phyloP scores from a whole-genome alignment of 202 grass and related monocot species.

The Eragrostis tef region DNA sequence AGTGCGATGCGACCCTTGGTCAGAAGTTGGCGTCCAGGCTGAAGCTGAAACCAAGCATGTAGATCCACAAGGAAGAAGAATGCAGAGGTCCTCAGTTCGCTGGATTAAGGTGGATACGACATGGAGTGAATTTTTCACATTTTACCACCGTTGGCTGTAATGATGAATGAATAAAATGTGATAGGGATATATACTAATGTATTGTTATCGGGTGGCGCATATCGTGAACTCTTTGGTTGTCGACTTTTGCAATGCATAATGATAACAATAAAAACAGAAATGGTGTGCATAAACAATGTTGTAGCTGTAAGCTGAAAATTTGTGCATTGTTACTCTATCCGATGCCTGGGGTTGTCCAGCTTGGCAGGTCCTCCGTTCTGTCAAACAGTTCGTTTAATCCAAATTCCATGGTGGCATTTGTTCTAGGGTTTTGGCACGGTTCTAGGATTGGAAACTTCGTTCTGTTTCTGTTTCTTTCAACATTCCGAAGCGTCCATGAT shows the following conservation, averaged over 20 bases:
- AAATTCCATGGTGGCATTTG: too few species aligned
- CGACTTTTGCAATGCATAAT: neutral
- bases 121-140: constrained; percentile 9
- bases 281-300: neutral
- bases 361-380: too few species aligned
- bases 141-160: neutral
- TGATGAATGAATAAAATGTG: constrained; percentile 13
- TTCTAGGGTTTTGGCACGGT: constrained; percentile 10
- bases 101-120: neutral
- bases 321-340: too few species aligned
- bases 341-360: too few species aligned
- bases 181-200: neutral
- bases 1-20: constrained; percentile 71
- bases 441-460: neutral
- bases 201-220: neutral
- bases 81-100: neutral
- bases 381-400: neutral
- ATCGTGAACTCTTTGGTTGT: neutral
- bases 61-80: constrained; percentile 20
- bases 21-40: constrained; percentile 73
- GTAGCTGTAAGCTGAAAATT: too few species aligned
- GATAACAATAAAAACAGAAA: neutral
- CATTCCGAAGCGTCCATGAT: constrained; percentile 4
- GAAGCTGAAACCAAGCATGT: constrained; percentile 73
- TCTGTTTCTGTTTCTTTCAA: neutral